Evolutionary conservation across 176 grass and related monocot species (phyloP).

Genomic region (Eragrostis curvula): DNA sequence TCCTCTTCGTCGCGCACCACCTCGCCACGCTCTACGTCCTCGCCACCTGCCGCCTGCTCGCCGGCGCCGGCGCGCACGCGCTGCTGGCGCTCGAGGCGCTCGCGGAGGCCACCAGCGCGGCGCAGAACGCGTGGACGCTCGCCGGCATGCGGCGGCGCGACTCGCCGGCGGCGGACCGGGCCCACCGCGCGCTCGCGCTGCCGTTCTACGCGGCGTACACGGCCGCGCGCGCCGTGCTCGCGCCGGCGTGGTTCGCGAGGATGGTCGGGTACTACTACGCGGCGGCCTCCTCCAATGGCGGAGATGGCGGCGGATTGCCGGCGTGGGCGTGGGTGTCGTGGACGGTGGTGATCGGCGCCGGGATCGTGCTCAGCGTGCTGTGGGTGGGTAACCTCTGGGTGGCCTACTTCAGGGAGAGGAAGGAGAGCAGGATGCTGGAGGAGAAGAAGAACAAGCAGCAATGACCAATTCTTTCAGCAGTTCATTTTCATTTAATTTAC

Average conservation of each 20-base stretch:
- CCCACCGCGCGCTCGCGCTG: conserved; percentile 46
- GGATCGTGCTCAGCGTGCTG: conserved; percentile 66
- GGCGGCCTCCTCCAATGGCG: conserved; percentile 14
- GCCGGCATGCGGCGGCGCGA: conserved; percentile 51
- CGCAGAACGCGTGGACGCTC: conserved; percentile 80
- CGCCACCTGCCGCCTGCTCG: conserved; percentile 62
- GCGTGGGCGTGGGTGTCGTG: conserved; percentile 67
- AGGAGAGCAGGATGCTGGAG: background rate
- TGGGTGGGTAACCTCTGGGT: conserved; percentile 88
- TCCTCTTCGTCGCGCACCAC: conserved; percentile 80
- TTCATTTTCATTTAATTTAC: background rate
- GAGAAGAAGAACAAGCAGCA: conserved; percentile 40
- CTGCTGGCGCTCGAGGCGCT: conserved; percentile 62
- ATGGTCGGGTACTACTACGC: conserved; percentile 62
- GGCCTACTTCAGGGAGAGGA: conserved; percentile 50
- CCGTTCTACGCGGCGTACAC: conserved; percentile 85
- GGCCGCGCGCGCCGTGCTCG: conserved; percentile 52
- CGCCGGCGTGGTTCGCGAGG: conserved; percentile 57
- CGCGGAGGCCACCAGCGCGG: conserved; percentile 68
- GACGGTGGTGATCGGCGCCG: conserved; percentile 67
- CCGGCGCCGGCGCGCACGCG: conserved; percentile 51
- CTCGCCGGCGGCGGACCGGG: conserved; percentile 34
- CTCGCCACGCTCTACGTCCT: conserved; percentile 80
- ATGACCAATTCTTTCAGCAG: background rate
- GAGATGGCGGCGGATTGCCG: conserved; percentile 33